Evolutionary conservation across 2,329 filamentous ascomycete genomes (phyloP).

Genomic region (Fusarium sp.): DNA sequence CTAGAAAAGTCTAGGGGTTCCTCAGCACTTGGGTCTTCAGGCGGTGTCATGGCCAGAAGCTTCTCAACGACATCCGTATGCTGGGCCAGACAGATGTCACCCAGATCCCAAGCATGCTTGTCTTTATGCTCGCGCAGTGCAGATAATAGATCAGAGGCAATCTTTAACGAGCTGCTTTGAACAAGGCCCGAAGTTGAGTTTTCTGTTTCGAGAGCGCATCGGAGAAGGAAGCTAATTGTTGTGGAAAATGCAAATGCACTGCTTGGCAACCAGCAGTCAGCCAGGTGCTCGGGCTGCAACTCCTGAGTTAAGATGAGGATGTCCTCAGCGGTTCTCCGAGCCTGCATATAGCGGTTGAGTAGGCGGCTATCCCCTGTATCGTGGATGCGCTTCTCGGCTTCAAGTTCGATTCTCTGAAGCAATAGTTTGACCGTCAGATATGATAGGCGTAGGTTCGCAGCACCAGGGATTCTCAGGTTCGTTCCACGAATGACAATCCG

Average conservation of each 20-base stretch:
- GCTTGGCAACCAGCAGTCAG: conserved; percentile 63
- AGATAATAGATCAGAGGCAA: conserved; percentile 56
- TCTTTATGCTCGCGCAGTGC: conserved; percentile 54
- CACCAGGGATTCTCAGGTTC: conserved; percentile 55
- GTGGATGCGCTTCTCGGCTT: conserved; percentile 50
- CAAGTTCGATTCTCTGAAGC: conserved; percentile 59
- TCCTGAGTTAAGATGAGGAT: conserved; percentile 61
- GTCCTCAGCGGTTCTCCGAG: conserved; percentile 59
- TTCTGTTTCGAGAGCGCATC: conserved; percentile 59
- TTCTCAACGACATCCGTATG: conserved; percentile 61
- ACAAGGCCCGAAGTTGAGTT: conserved; percentile 49
- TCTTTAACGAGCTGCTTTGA: conserved; percentile 53
- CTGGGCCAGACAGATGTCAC: conserved; percentile 60
- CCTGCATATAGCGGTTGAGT: conserved; percentile 52
- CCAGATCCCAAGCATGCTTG: conserved; percentile 60
- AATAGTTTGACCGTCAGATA: conserved; percentile 62
- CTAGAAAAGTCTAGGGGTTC: conserved; percentile 39
- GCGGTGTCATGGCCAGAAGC: conserved; percentile 47
- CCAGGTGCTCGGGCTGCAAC: conserved; percentile 54
- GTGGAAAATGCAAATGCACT: conserved; percentile 60
- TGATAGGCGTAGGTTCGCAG: conserved; percentile 62
- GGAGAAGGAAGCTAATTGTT: conserved; percentile 61
- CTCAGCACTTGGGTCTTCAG: conserved; percentile 33
- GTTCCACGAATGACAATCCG: conserved; percentile 56
- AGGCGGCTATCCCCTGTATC: conserved; percentile 36